A percentile compares a stretch with the other conserved stretches of the same genome.
Evolutionary conservation across 257 asterid species (phyloP).

Genomic region (Lycium barbarum): DNA sequence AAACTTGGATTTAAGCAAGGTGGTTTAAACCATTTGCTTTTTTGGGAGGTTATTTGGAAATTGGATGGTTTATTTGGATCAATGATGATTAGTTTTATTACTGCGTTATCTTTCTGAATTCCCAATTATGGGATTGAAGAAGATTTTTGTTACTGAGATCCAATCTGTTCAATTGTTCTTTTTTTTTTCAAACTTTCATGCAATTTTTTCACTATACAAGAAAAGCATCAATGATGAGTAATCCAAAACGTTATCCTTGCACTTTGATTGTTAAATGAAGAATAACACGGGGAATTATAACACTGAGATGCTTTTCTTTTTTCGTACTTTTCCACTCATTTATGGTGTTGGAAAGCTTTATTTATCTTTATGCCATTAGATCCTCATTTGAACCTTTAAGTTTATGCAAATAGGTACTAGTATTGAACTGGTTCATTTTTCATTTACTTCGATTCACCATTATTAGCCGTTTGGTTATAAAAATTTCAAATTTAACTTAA

Average conservation of each 20-base stretch:
- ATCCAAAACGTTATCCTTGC: conserved; percentile 29
- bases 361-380: too few species aligned
- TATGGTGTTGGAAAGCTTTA: not conserved
- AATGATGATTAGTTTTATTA: conserved; percentile 8
- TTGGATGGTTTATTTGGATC: not conserved
- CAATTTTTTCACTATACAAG: not conserved
- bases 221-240: conserved; percentile 23
- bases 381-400: too few species aligned
- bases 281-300: not conserved
- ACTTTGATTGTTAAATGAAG: conserved; percentile 27
- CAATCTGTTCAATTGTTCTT: not conserved
- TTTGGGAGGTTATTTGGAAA: not conserved
- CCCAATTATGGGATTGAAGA: conserved; percentile 13
- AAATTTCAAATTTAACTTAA: too few species aligned
- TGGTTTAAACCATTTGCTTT: not conserved
- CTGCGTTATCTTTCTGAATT: conserved; percentile 32
- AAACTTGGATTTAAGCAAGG: not conserved
- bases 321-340: not conserved
- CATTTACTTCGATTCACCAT: too few species aligned
- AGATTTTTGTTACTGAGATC: conserved; percentile 9
- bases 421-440: too few species aligned
- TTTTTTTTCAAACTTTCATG: not conserved
- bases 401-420: too few species aligned
- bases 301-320: conserved; percentile 17
- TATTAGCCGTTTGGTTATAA: too few species aligned